Conservation (phyloP, 768 basidiomycete species). For the Scleroderma citrinum region DNA sequence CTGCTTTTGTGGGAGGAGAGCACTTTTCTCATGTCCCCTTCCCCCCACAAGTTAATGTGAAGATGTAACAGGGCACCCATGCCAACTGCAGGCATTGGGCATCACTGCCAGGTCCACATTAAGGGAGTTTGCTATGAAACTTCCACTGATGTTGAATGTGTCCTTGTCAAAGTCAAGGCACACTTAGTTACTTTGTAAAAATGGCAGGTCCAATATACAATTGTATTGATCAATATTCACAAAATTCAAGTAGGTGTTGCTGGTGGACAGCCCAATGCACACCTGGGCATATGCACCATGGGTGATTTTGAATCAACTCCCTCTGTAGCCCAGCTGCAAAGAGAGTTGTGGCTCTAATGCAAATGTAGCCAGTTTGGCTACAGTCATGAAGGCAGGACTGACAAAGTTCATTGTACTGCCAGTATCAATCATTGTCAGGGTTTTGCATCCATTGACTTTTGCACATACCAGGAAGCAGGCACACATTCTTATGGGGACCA, state of each 20-base stretch:
- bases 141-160: background rate
- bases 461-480: background rate
- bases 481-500: background rate
- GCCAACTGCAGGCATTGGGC: background rate
- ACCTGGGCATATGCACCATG: constrained; percentile 18
- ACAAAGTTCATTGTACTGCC: constrained; percentile 20
- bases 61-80: too few relatives aligned
- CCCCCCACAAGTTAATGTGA: background rate
- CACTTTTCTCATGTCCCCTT: background rate
- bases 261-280: background rate
- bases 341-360: constrained; percentile 10
- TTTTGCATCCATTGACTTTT: constrained; percentile 1
- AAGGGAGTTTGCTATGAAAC: background rate
- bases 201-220: constrained; percentile 31
- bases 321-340: constrained; percentile 29
- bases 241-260: constrained; percentile 24
- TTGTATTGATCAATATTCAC: constrained; percentile 34
- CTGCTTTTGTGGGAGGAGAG: too few relatives aligned
- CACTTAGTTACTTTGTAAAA: constrained; percentile 12
- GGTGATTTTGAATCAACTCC: constrained; percentile 25
- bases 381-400: constrained; percentile 15
- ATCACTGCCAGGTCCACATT: background rate
- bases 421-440: constrained; percentile 19
- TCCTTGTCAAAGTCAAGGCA: constrained; percentile 12
- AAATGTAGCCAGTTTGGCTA: constrained; percentile 5